Evolutionary conservation across 177 flowering plant genomes (phyloP).

Genomic region (Vitis hybrid): DNA sequence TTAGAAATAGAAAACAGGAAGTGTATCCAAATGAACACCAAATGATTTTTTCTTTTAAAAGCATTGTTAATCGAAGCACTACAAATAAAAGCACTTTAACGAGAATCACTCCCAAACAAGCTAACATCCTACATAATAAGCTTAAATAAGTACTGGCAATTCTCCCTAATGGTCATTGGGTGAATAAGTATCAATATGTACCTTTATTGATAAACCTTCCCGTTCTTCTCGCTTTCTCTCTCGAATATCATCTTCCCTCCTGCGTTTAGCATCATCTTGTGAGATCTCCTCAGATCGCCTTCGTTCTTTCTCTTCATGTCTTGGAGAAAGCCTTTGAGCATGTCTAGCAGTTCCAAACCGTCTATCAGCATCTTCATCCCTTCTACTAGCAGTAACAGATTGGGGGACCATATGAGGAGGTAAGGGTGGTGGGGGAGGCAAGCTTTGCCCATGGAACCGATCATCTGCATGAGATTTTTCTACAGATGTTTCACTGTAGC

Average conservation of each 20-base stretch:
- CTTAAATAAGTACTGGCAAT: no score
- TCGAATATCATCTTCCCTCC: constrained; percentile 89
- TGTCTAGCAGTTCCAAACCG: constrained; percentile 71
- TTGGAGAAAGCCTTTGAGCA: constrained; percentile 82
- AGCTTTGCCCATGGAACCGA: constrained; percentile 75
- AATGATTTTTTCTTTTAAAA: no score
- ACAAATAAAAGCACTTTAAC: no score
- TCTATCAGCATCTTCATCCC: constrained; percentile 88
- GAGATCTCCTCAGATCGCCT: constrained; percentile 87
- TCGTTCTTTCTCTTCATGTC: constrained; percentile 91
- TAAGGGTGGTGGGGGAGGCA: constrained; percentile 98
- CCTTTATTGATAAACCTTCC: constrained; percentile 65
- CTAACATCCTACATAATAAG: no score
- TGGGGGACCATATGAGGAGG: constrained; percentile 86
- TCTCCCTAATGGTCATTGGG: no score
- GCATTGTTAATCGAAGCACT: no score
- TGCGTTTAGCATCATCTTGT: constrained; percentile 81
- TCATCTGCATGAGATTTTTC: constrained; percentile 79
- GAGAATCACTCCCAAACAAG: no score
- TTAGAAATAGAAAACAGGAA: no score
- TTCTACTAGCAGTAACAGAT: constrained; percentile 62
- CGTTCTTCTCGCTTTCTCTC: constrained; percentile 95
- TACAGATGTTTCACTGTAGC: constrained; percentile 49
- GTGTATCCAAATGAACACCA: no score
- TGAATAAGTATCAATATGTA: constrained; percentile 21